Evolutionary conservation across 768 basidiomycete species (phyloP), one percentile per base, ranked within the genome.

Genomic region (Tephrocybe sp.): DNA sequence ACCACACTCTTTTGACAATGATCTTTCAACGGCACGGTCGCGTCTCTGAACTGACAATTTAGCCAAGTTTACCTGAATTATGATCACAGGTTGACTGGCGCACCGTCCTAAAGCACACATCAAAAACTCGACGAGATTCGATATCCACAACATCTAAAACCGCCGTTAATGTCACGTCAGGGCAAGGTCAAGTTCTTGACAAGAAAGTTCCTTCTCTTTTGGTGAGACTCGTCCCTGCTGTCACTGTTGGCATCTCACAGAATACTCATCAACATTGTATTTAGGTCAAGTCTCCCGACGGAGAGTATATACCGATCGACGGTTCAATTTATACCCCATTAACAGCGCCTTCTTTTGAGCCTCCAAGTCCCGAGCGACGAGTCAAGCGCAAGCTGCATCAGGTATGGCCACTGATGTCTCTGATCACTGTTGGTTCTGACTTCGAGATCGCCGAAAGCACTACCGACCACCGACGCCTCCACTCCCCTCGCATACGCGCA

Each of bases 381-480:
- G 44, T 42, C 11, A 63, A 61, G 44, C 59, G 61, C 40, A 63
- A 53, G 42, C 44, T 61, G 21, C 63, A 60, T 34, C 65, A 62
- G 53, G 63, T 60, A 45, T 46, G 59, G 48, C 38, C 18, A 15
- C 18, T n/a, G 4, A 24, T 33, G 17, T 21, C 20, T 18, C 3
- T 21, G 18, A 24, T 28, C 21, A 32, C 23, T 54, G 45, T 50
- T 40, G 36, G 26, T 34, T 11, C 28, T 30, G 28, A 30, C 11
- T 30, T 59, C 15, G 26, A 17, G 5, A 15, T 11, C n/a, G 23
- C 17, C 14, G 43, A 3, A 48, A 81, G 81, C 64, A 71, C 28
- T 83, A 80, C 62, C 75, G 81, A n/a, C 80, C 81, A 38, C 81
- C 81, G 4, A 83, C 81, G 1, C 81, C 81, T 2, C 81, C 81